Evolutionary conservation across 345 rosid genomes (phyloP).

Genomic region (Noccaea bulbosa): DNA sequence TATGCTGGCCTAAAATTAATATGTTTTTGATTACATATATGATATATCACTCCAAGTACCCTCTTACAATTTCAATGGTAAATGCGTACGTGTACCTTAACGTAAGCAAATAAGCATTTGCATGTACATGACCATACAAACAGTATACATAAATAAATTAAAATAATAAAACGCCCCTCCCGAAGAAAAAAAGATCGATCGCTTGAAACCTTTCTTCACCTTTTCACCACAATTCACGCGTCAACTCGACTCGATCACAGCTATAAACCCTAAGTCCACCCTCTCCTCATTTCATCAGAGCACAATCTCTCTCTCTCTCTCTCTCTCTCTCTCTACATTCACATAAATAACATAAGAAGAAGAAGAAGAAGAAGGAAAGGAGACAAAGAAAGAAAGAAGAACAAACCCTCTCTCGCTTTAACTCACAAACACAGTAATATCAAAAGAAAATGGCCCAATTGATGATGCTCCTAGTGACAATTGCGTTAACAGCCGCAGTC

Average conservation of each 20-base stretch:
- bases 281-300: conserved; percentile 36
- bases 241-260: conserved; percentile 55
- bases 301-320: conserved; percentile 13
- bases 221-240: conserved; percentile 55
- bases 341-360: conserved; percentile 20
- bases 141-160: conserved; percentile 14
- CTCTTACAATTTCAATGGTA: neutral
- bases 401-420: conserved; percentile 13
- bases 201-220: conserved; percentile 39
- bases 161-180: conserved; percentile 15
- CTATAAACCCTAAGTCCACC: conserved; percentile 53
- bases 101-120: conserved; percentile 41
- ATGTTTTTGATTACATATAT: neutral
- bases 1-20: neutral
- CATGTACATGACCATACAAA: conserved; percentile 27
- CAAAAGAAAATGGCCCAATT: conserved; percentile 47
- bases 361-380: conserved; percentile 20
- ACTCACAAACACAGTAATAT: neutral
- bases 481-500: conserved; percentile 54
- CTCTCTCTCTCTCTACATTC: conserved; percentile 30
- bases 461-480: conserved; percentile 42
- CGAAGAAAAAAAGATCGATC: conserved; percentile 47
- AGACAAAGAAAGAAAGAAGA: conserved; percentile 21
- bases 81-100: conserved; percentile 30
- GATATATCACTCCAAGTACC: neutral